Base-by-base conservation (phyloP, 108 stramenopile genomes). In the Parmales sp. region DNA sequence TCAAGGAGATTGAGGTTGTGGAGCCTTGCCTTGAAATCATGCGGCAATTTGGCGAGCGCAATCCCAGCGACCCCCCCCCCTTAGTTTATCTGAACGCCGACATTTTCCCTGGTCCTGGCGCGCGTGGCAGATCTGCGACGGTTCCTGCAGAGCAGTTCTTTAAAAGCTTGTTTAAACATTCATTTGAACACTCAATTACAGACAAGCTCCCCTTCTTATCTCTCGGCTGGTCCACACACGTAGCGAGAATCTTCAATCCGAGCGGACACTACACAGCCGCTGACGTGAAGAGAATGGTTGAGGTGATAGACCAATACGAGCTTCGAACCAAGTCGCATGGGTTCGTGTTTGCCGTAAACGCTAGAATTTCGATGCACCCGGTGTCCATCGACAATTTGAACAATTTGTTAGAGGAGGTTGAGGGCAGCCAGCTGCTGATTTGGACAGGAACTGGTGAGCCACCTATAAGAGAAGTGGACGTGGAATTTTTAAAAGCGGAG, bases 381-480 rank as follows among this genome's bases (percentile, higher is more conserved):
- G 26, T 48, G 19, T 38, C 37, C 48, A 78, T 84, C 39, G 72
- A 80, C n/a, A n/a, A n/a, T n/a, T n/a, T n/a, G n/a, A n/a, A n/a
- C 37, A 11, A 9, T 6, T 67, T 80, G 39, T 54, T 84, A 28
- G 20, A 43, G 7, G 66, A 70, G 26, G 75, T 76, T 73, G 71
- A 72, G 31, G 26, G 39, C 23, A 39, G 67, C 0, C 69, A 70
- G 51, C 39, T 84, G n/a, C 43, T 84, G n/a, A 65, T 41, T 34
- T 84, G 83, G 83, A 81, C 78, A 1, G 83, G 78, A 8, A 71
- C 51, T 9, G 80, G 80, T 5, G 83, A 84, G 64, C 78, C 78
- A 28, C 64, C 71, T 2, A 79, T 83, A 19, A 39, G 72, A 7
- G n/a, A 38, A 23, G 9, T 11, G 9, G 16, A 45, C 13, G 4